Evolutionary conservation across 2,329 filamentous ascomycete species (phyloP), one percentile per base, ranked within the genome.

Genomic region (Ophiostoma quercus): DNA sequence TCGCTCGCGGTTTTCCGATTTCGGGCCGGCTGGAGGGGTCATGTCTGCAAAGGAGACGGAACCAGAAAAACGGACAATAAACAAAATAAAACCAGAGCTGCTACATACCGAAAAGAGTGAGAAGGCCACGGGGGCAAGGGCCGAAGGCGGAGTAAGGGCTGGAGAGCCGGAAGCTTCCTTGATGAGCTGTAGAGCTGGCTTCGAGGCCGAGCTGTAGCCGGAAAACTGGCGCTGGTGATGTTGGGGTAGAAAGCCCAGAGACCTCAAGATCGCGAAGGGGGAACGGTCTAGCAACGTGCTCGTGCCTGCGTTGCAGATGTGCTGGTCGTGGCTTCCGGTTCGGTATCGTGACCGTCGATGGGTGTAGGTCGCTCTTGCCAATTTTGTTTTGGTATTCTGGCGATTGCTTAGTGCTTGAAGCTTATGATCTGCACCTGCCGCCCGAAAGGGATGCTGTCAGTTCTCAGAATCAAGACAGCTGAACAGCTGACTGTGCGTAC

Each of bases 391-490:
- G 19, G 25, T 41, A 3, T 41, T 41, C 11, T 41, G 43, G 16
- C 43, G 43, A n/a, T 47, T 47, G 43, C 43, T 47, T n/a, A 4
- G 16, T 47, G 43, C 43, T 47, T 47, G 16, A 47, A 47, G 43
- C 43, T 47, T 47, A n/a, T 67, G 68, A 63, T 34, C 66, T 63
- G 57, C 29, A 37, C 34, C 39, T 66, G 43, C 19, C 39, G 39
- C 14, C 25, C 34, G n/a, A 37, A 25, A 51, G 11, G 39, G 60
- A 37, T 37, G 65, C 57, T 22, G 69, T 70, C 69, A 70, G 69
- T 68, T 65, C n/a, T 68, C 68, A 63, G 65, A 67, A 67, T 63
- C 66, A 57, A 67, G 29, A 65, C 54, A 43, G 37, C 25, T 34
- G n/a, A 22, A 39, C 5, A 51, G 39, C 34, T n/a, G 43, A 34